Percentiles rank a stretch among this genome's conserved stretches.
phyloP scores from a whole-genome alignment of 2,329 filamentous ascomycete species.

The Cordyceps pruinosa region DNA sequence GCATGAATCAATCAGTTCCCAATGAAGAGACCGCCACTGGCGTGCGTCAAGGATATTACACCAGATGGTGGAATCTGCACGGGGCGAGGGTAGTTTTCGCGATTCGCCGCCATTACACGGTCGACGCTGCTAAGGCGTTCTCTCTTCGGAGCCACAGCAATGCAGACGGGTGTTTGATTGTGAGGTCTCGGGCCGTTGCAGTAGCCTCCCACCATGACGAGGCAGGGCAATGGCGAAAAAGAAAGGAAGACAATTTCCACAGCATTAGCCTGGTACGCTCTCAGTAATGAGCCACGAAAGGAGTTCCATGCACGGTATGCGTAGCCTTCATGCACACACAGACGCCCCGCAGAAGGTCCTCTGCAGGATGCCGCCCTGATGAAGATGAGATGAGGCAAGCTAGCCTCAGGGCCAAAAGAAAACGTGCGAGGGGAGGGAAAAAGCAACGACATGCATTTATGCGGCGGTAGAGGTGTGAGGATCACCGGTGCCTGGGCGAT shows the following conservation, averaged over 20 bases:
- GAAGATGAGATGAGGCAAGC: not conserved
- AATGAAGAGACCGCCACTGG: not conserved
- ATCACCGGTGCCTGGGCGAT: not conserved
- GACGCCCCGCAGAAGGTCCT: constrained; percentile 6
- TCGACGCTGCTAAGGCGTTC: not conserved
- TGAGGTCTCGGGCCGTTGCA: constrained; percentile 10
- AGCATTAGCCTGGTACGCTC: not conserved
- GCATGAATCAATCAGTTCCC: not conserved
- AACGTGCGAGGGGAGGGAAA: not conserved
- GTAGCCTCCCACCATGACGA: constrained; percentile 5
- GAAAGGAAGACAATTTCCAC: constrained; percentile 6
- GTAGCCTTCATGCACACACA: constrained; percentile 1
- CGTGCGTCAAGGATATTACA: constrained; percentile 7
- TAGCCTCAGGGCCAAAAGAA: constrained; percentile 4
- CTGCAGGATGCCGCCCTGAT: not conserved
- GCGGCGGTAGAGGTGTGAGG: not conserved
- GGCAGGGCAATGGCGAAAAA: constrained; percentile 8
- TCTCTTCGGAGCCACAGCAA: not conserved
- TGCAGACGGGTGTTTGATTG: not conserved
- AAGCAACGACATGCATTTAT: not conserved
- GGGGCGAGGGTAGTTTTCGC: not conserved
- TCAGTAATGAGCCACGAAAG: not conserved
- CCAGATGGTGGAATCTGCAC: not conserved
- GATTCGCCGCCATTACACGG: not conserved
- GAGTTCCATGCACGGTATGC: not conserved